These are phyloP conservation scores for Starmerella roubikii DNA, from an alignment of 805 yeast species.

Conservation along the genomic window DNA sequence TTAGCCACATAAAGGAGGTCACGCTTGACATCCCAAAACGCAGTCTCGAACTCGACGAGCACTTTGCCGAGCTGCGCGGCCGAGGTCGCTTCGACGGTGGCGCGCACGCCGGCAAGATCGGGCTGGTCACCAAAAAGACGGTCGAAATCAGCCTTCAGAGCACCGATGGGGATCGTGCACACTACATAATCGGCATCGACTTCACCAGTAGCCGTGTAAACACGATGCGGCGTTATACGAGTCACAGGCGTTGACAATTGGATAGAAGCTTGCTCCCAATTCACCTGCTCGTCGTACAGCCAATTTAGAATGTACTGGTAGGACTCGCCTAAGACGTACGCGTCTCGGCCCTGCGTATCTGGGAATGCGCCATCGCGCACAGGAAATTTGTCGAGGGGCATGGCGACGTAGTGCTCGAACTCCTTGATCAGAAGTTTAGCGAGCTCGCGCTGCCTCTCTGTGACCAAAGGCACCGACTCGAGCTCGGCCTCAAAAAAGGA, in stretches of 20 bases:
- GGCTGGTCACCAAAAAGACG: background rate
- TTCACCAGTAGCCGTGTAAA: background rate
- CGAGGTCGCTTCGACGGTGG: slow-evolving; percentile 36
- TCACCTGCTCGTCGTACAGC: slow-evolving; percentile 31
- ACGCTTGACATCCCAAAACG: slow-evolving; percentile 45
- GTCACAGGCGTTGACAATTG: slow-evolving; percentile 35
- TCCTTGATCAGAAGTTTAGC: slow-evolving; percentile 42
- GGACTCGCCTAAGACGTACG: slow-evolving; percentile 37
- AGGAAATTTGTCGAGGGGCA: slow-evolving; percentile 52
- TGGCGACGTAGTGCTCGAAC: slow-evolving; percentile 71
- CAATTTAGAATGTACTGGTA: slow-evolving; percentile 33
- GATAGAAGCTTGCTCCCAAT: slow-evolving; percentile 24
- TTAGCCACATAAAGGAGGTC: slow-evolving; percentile 21
- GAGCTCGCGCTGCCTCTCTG: slow-evolving; percentile 34
- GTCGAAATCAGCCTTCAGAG: slow-evolving; percentile 30
- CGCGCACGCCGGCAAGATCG: slow-evolving; percentile 29
- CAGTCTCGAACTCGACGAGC: slow-evolving; percentile 46
- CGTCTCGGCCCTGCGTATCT: slow-evolving; percentile 60
- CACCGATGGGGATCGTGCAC: slow-evolving; percentile 68
- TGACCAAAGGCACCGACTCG: slow-evolving; percentile 21
- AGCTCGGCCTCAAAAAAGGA: slow-evolving; percentile 39
- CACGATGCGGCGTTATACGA: slow-evolving; percentile 20
- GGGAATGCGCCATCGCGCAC: slow-evolving; percentile 39
- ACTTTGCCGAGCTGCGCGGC: slow-evolving; percentile 65
- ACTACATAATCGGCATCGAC: slow-evolving; percentile 42